phyloP scores from a whole-genome alignment of 768 basidiomycete genomes.

The Phylloporus arenicola region DNA sequence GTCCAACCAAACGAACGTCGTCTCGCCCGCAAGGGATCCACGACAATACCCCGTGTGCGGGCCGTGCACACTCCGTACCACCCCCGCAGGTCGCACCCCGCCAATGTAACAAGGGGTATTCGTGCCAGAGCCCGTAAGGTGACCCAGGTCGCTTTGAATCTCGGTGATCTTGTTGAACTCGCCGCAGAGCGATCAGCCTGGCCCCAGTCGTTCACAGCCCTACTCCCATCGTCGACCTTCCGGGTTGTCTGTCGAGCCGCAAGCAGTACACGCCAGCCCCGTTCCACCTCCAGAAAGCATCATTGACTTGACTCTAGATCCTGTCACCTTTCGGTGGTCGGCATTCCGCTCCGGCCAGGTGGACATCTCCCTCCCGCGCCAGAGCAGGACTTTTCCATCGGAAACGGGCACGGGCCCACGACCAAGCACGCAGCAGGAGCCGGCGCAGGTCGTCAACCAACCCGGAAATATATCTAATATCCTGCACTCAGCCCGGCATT shows the following conservation, averaged over 20 bases:
- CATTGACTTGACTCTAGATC: slow-evolving; percentile 8
- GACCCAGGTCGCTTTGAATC: not conserved
- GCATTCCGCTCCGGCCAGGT: slow-evolving; percentile 26
- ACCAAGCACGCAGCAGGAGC: not conserved
- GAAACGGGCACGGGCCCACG: not conserved
- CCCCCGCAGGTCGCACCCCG: not conserved
- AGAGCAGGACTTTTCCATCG: not conserved
- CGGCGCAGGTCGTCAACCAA: no score
- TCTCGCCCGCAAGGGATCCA: slow-evolving; percentile 30
- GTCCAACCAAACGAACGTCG: slow-evolving; percentile 37
- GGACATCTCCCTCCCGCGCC: slow-evolving; percentile 9
- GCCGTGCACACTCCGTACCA: not conserved
- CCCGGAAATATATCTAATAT: not conserved
- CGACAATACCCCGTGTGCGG: slow-evolving; percentile 26
- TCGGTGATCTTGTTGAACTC: slow-evolving; percentile 1
- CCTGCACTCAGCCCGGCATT: not conserved
- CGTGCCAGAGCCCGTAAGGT: slow-evolving; percentile 5
- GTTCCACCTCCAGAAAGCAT: no score
- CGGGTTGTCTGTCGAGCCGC: no score
- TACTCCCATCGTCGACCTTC: no score
- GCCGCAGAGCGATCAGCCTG: slow-evolving; percentile 9
- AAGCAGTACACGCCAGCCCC: no score
- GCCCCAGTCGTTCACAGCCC: slow-evolving; percentile 4
- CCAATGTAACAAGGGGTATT: not conserved
- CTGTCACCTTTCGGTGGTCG: slow-evolving; percentile 12